phyloP scores from a whole-genome alignment of 1,284 basidiomycete species.

The Malassezia japonica region DNA sequence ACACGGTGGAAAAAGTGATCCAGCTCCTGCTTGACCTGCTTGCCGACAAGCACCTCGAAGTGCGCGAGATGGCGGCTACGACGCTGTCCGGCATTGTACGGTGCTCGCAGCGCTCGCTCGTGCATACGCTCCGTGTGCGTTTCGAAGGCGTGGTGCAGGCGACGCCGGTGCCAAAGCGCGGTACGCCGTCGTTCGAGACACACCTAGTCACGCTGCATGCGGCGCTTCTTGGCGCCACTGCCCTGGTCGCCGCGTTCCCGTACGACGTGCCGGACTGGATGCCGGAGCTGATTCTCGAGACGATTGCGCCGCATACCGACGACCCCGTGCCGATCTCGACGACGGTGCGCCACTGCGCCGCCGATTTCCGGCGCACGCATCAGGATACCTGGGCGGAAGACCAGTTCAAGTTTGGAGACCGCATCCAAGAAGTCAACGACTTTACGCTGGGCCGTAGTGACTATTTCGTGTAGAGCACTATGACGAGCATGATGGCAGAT shows the following conservation, averaged over 20 bases:
- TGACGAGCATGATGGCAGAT: slow-evolving; percentile 40
- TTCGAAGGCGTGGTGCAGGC: slow-evolving; percentile 38
- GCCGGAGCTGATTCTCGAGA: slow-evolving; percentile 61
- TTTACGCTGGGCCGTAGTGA: slow-evolving; percentile 41
- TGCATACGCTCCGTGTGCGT: slow-evolving; percentile 58
- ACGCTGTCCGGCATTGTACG: slow-evolving; percentile 80
- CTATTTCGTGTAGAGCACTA: slow-evolving; percentile 38
- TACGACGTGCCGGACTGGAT: slow-evolving; percentile 76
- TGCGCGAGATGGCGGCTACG: slow-evolving; percentile 43
- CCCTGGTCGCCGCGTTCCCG: slow-evolving; percentile 68
- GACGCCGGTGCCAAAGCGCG: slow-evolving; percentile 53
- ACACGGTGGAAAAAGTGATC: slow-evolving; percentile 26
- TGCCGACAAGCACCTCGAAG: slow-evolving; percentile 39
- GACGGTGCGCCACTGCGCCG: slow-evolving; percentile 76
- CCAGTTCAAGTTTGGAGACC: slow-evolving; percentile 71
- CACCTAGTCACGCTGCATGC: slow-evolving; percentile 71
- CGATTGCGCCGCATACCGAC: slow-evolving; percentile 65
- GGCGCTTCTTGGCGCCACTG: slow-evolving; percentile 74
- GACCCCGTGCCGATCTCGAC: slow-evolving; percentile 86
- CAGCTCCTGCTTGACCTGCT: slow-evolving; percentile 36
- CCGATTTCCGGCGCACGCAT: slow-evolving; percentile 57
- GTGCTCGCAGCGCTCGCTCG: slow-evolving; percentile 81
- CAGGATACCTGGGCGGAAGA: slow-evolving; percentile 81
- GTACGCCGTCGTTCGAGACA: slow-evolving; percentile 61
- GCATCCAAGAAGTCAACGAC: slow-evolving; percentile 37